Base-by-base conservation (phyloP, 305 asterid species). In the Ruellia speciosa region DNA sequence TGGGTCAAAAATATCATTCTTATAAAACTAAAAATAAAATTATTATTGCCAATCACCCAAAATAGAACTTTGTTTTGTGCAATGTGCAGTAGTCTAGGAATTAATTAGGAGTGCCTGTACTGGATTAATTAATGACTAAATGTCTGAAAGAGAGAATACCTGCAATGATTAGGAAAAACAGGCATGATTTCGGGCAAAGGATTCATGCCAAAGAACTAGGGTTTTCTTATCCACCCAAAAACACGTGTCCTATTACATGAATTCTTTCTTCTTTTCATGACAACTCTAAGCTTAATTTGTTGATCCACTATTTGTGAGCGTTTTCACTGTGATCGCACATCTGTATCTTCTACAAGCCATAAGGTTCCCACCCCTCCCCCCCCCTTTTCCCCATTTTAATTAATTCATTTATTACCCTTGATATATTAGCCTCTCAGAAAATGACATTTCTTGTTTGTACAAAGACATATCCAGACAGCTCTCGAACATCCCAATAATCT, bases 161-260 rank as follows among this genome's bases (percentile, higher is more conserved):
- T 52, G 72, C 51, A 73, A 81, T 75, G 72, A 81, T 75, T 75
- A 69, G 58, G 59, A 2, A 43, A 37, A 37, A 37, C 12, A 2
- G 41, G 41, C 63, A 73, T 74, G 71, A 78, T 77, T 50, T 55
- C 54, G 50, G 63, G 31, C 31, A 60, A 58, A 57, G 60, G 58
- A 31, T 47, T 64, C 34, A 55, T 14, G 58, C 45, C 61, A 59
- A 69, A 67, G 75, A 59, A 48, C 16, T 18, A 12, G 54, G 34
- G 41, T 37, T 37, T 7, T 37, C 12, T 7, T 37, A 7, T 1
- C 12, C 9, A 37, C 9, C 0, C 11, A 37, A 0, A 8, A 19
- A 64, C 78, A 77, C 78, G 72, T 66, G 78, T 69, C 41, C 41
- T 6, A 7, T 1, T 6, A 37, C 41, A 0, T 10, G 62, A 63